Evolutionary conservation across 345 rosid genomes (phyloP).

Genomic region (Gossypium herbaceum): DNA sequence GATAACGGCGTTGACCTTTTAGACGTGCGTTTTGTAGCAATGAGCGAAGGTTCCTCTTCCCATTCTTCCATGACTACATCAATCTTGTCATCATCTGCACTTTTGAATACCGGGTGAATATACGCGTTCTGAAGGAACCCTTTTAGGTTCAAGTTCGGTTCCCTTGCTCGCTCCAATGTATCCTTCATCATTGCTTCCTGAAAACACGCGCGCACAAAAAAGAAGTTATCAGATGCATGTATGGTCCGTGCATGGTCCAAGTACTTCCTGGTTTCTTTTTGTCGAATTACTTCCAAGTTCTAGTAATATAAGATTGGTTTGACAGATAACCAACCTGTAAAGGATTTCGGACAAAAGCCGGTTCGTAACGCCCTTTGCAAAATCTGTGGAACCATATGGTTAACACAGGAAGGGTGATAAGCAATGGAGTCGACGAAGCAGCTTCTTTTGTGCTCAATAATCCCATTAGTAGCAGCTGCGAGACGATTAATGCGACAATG

Average conservation of each 20-base stretch:
- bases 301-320: neutral
- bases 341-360: slow-evolving; percentile 73
- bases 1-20: slow-evolving; percentile 36
- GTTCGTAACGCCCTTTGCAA: slow-evolving; percentile 81
- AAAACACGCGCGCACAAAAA: neutral
- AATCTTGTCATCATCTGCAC: slow-evolving; percentile 37
- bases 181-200: slow-evolving; percentile 96
- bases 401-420: slow-evolving; percentile 65
- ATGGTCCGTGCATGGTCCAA: neutral
- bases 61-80: slow-evolving; percentile 39
- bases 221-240: no score
- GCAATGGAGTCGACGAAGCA: slow-evolving; percentile 89
- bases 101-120: slow-evolving; percentile 68
- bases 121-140: slow-evolving; percentile 68
- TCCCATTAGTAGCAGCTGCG: slow-evolving; percentile 79
- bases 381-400: slow-evolving; percentile 78
- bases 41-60: slow-evolving; percentile 43
- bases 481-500: slow-evolving; percentile 57
- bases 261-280: neutral
- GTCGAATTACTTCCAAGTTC: neutral
- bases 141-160: slow-evolving; percentile 77
- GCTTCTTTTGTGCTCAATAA: slow-evolving; percentile 79
- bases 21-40: slow-evolving; percentile 65
- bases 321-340: slow-evolving; percentile 47
- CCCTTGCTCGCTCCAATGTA: slow-evolving; percentile 72